These are phyloP conservation scores for Gelatoporia subvermispora DNA, from an alignment of 768 basidiomycete species.

Conservation along the genomic window DNA sequence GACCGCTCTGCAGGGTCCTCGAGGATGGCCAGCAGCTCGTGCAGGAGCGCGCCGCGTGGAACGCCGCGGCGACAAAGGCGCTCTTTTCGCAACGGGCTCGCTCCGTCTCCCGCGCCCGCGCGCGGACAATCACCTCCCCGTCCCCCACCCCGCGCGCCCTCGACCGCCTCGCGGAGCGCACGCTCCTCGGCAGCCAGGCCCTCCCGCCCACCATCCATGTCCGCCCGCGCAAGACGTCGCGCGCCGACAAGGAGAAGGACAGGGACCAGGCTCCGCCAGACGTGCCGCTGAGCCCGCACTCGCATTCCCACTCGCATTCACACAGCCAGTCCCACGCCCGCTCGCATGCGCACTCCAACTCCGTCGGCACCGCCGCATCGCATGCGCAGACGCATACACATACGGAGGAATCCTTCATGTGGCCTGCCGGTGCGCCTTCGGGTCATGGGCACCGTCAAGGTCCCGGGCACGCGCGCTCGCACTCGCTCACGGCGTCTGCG, in stretches of 20 bases:
- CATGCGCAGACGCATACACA: slow-evolving; percentile 25
- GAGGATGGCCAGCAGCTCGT: slow-evolving; percentile 58
- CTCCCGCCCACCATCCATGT: slow-evolving; percentile 39
- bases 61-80: slow-evolving; percentile 54
- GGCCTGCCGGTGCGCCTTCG: not conserved
- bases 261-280: slow-evolving; percentile 8
- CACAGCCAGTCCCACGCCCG: slow-evolving; percentile 11
- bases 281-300: not conserved
- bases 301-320: slow-evolving; percentile 12
- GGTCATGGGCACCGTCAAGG: not conserved
- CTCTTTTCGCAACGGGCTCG: slow-evolving; percentile 63
- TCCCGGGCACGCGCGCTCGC: slow-evolving; percentile 30
- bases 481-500: slow-evolving; percentile 35
- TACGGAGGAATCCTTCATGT: slow-evolving; percentile 19
- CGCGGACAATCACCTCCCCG: slow-evolving; percentile 43
- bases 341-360: slow-evolving; percentile 35
- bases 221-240: slow-evolving; percentile 9
- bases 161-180: slow-evolving; percentile 61
- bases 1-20: slow-evolving; percentile 47
- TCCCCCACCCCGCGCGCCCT: slow-evolving; percentile 22
- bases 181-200: slow-evolving; percentile 62
- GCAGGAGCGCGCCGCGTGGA: slow-evolving; percentile 65
- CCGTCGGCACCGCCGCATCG: slow-evolving; percentile 25
- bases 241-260: slow-evolving; percentile 18
- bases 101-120: slow-evolving; percentile 56